These are phyloP conservation scores for Claviceps arundinis DNA, from an alignment of 2,329 filamentous ascomycete species.

Conservation along the genomic window DNA sequence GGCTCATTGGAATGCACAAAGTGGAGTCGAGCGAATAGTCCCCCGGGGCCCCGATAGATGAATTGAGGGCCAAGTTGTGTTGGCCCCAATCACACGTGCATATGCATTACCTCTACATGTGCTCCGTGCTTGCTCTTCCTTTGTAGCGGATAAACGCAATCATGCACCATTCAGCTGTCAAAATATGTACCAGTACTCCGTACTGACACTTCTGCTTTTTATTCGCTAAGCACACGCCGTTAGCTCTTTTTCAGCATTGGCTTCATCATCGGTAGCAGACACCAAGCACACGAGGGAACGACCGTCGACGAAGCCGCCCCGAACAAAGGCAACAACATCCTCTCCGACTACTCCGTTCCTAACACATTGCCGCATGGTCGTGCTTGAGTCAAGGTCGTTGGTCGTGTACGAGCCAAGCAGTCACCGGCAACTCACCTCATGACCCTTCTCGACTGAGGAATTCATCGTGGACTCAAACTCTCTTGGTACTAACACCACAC, in stretches of 20 bases:
- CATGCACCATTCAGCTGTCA: not conserved
- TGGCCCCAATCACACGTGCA: no score
- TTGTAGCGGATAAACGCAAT: not conserved
- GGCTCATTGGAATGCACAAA: not conserved
- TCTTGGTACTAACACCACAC: not conserved
- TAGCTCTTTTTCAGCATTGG: not conserved
- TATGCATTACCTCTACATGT: not conserved
- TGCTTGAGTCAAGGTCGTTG: not conserved
- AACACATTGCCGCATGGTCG: not conserved
- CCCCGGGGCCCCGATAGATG: conserved; percentile 1
- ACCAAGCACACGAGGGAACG: not conserved
- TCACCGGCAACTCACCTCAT: not conserved
- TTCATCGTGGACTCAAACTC: not conserved
- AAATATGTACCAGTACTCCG: not conserved
- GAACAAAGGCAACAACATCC: not conserved
- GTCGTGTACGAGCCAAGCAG: not conserved
- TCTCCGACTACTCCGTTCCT: not conserved
- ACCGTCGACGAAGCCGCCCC: not conserved
- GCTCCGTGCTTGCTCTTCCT: not conserved
- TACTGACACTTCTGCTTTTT: not conserved
- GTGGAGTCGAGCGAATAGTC: not conserved
- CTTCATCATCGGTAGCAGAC: not conserved
- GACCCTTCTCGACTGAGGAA: not conserved
- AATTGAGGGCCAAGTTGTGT: not conserved
- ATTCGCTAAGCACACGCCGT: not conserved